Evolutionary conservation across 2,329 filamentous ascomycete genomes (phyloP).

Genomic region (Helminthosporium solani): DNA sequence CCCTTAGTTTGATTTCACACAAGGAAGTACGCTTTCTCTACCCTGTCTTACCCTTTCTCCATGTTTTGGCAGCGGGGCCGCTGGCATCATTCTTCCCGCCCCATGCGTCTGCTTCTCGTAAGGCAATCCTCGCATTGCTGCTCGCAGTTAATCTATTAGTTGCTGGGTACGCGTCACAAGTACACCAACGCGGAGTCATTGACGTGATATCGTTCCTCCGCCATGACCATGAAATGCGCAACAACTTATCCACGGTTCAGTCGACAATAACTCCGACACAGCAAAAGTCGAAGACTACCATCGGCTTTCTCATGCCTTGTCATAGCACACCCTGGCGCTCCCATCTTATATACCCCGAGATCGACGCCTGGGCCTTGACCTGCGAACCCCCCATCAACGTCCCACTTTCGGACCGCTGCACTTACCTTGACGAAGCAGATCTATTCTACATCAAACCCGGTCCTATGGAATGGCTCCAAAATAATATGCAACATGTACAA

Average conservation of each 20-base stretch:
- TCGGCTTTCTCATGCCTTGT: constrained; percentile 90
- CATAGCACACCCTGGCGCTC: constrained; percentile 95
- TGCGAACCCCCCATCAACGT: constrained; percentile 86
- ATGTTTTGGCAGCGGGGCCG: constrained; percentile 72
- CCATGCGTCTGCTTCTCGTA: constrained; percentile 43
- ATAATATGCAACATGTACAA: constrained; percentile 43
- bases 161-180: constrained; percentile 69
- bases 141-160: constrained; percentile 69
- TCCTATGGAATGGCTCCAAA: constrained; percentile 41
- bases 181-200: constrained; percentile 77
- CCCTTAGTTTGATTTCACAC: constrained; percentile 79
- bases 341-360: constrained; percentile 72
- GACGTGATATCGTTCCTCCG: constrained; percentile 74
- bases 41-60: constrained; percentile 82
- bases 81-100: constrained; percentile 64
- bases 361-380: constrained; percentile 79
- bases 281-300: constrained; percentile 44
- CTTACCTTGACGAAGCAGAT: constrained; percentile 87
- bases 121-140: constrained; percentile 52
- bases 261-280: constrained; percentile 57
- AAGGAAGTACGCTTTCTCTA: constrained; percentile 98
- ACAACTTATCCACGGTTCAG: constrained; percentile 50
- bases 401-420: constrained; percentile 59
- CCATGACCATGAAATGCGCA: constrained; percentile 62
- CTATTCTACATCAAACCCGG: constrained; percentile 74